Evolutionary conservation across 768 basidiomycete species (phyloP).

Genomic region (Lactarius evosmus): DNA sequence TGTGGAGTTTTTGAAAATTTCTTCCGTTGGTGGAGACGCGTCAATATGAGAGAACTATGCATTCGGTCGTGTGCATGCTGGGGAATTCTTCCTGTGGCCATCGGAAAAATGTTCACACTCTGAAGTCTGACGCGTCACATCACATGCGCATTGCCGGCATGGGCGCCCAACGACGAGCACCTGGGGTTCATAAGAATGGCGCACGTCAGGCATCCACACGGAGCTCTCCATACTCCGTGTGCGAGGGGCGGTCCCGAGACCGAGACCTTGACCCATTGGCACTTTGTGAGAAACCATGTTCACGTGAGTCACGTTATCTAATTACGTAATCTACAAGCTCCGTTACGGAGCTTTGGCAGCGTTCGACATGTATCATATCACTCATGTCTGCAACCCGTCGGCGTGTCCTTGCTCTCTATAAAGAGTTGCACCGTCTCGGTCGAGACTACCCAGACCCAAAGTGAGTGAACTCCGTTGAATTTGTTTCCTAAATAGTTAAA

Average conservation of each 20-base stretch:
- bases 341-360: background rate
- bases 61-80: background rate
- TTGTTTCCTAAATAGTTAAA: background rate
- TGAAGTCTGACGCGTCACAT: background rate
- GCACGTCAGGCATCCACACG: background rate
- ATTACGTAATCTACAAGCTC: background rate
- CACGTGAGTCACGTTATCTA: background rate
- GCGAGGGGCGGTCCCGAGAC: too few species aligned
- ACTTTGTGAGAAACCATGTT: background rate
- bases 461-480: conserved; percentile 43
- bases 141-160: background rate
- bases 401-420: conserved; percentile 72
- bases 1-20: background rate
- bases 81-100: background rate
- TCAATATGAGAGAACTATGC: background rate
- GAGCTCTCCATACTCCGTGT: too few species aligned
- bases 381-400: conserved; percentile 45
- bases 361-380: background rate
- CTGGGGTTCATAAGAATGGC: background rate
- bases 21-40: background rate
- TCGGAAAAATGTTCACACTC: background rate
- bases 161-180: background rate
- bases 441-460: conserved; percentile 79
- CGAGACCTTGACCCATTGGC: too few species aligned
- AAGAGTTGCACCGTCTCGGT: conserved; percentile 76